Percentiles rank a stretch among this genome's conserved stretches.
Evolutionary conservation across 371 early-diverging fungal genomes (phyloP).

Genomic region (Lichtheimia ornata): DNA sequence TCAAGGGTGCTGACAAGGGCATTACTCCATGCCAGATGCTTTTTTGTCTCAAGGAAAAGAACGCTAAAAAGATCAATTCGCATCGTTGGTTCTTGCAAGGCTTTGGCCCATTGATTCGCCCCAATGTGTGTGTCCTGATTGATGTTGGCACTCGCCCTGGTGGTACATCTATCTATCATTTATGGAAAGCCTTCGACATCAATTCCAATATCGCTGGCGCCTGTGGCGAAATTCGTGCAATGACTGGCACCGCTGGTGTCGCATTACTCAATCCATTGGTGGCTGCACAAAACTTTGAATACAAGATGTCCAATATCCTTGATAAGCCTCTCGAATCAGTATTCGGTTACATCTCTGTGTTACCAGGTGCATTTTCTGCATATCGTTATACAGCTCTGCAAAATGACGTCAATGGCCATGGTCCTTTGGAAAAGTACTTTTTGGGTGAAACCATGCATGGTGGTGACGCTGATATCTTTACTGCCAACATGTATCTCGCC

Average conservation of each 20-base stretch:
- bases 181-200: conserved; percentile 92
- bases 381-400: conserved; percentile 90
- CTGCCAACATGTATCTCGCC: conserved; percentile 79
- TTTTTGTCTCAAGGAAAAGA: conserved; percentile 93
- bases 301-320: conserved; percentile 94
- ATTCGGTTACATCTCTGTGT: conserved; percentile 96
- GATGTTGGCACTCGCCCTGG: conserved; percentile 95
- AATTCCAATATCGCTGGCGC: conserved; percentile 89
- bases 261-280: conserved; percentile 86
- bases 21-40: conserved; percentile 90
- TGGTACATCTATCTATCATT: conserved; percentile 85
- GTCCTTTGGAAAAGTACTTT: conserved; percentile 90
- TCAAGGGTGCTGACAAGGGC: conserved; percentile 74
- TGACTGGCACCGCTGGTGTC: conserved; percentile 73
- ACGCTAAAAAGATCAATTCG: conserved; percentile 92
- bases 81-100: conserved; percentile 98
- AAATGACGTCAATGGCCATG: conserved; percentile 64
- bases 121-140: conserved; percentile 89
- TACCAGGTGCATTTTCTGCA: conserved; percentile 97
- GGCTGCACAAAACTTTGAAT: conserved; percentile 87
- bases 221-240: conserved; percentile 94
- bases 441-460: conserved; percentile 90
- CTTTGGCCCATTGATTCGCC: conserved; percentile 82
- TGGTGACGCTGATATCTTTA: conserved; percentile 67
- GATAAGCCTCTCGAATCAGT: conserved; percentile 97